Percentiles rank a stretch among this genome's conserved stretches.
Evolutionary conservation across 2,329 filamentous ascomycete genomes (phyloP).

Genomic region (Plenodomus lindquistii): DNA sequence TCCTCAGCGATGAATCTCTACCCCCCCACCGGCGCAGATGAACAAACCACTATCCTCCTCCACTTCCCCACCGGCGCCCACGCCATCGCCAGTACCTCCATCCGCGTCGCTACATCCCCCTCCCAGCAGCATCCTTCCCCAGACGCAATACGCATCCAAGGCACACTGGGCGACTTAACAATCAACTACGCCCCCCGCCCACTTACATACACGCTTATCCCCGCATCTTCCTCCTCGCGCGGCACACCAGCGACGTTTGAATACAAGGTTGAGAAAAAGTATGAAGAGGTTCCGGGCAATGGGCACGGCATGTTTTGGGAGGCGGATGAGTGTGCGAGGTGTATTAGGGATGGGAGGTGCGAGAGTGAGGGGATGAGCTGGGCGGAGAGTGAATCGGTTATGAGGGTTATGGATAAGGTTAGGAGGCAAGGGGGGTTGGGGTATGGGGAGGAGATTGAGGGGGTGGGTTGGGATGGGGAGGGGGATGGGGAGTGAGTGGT

Average conservation of each 20-base stretch:
- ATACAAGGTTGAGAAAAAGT: constrained; percentile 11
- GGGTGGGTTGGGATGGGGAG: neutral
- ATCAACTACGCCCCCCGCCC: constrained; percentile 72
- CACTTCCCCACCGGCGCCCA: constrained; percentile 71
- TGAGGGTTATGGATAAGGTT: constrained; percentile 76
- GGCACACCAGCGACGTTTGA: constrained; percentile 8
- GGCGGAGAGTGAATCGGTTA: constrained; percentile 79
- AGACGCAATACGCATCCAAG: constrained; percentile 73
- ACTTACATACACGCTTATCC: constrained; percentile 65
- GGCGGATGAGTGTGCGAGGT: constrained; percentile 79
- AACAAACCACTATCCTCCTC: constrained; percentile 73
- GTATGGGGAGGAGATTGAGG: constrained; percentile 69
- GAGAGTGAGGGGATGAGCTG: constrained; percentile 67
- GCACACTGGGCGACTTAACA: constrained; percentile 78
- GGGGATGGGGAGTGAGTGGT: neutral
- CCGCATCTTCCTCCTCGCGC: constrained; percentile 38
- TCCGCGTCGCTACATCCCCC: constrained; percentile 55
- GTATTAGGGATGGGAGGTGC: constrained; percentile 66
- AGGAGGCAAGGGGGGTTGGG: constrained; percentile 62
- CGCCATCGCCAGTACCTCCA: constrained; percentile 63
- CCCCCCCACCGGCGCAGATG: constrained; percentile 71
- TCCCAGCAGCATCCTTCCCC: constrained; percentile 60
- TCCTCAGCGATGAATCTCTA: constrained; percentile 67
- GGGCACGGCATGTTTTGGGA: constrained; percentile 90
- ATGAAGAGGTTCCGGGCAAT: constrained; percentile 50